These are phyloP conservation scores for Pharus latifolius DNA, from an alignment of 176 grass and related monocot species.

Conservation along the genomic window DNA sequence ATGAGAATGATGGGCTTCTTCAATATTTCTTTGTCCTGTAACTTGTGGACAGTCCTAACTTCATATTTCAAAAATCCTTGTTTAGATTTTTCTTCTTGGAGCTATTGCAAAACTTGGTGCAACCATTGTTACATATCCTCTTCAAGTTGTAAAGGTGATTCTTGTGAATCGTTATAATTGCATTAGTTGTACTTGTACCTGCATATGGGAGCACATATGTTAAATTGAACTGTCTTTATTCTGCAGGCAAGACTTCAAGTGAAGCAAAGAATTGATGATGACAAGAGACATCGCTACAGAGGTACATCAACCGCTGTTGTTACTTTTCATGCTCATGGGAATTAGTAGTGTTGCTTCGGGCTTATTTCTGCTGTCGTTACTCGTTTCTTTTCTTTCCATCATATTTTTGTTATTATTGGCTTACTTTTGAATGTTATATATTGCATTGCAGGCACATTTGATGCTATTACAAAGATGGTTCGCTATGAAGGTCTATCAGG, in stretches of 20 bases:
- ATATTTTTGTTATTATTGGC: neutral
- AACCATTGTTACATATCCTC: conserved; percentile 79
- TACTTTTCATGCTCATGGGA: neutral
- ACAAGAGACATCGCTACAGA: conserved; percentile 75
- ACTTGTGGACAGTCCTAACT: neutral
- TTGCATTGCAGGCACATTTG: conserved; percentile 56
- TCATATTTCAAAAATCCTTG: conserved; percentile 16
- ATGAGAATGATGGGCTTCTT: neutral
- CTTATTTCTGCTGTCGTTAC: neutral
- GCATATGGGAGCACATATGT: neutral
- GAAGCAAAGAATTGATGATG: conserved; percentile 40
- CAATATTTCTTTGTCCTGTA: neutral
- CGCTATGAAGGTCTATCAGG: conserved; percentile 60
- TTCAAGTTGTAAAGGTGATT: conserved; percentile 87
- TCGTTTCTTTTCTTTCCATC: neutral
- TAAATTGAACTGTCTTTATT: neutral
- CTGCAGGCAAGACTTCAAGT: conserved; percentile 79
- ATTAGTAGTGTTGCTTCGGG: neutral
- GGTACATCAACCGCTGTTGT: conserved; percentile 16
- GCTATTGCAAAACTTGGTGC: conserved; percentile 90
- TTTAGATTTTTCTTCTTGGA: conserved; percentile 96
- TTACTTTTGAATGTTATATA: neutral
- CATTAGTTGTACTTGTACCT: neutral
- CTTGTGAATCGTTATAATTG: neutral
- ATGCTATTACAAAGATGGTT: conserved; percentile 78